A percentile compares a stretch with the other conserved stretches of the same genome.
phyloP scores from a whole-genome alignment of 768 basidiomycete genomes.

The Rhizopogon rudus region DNA sequence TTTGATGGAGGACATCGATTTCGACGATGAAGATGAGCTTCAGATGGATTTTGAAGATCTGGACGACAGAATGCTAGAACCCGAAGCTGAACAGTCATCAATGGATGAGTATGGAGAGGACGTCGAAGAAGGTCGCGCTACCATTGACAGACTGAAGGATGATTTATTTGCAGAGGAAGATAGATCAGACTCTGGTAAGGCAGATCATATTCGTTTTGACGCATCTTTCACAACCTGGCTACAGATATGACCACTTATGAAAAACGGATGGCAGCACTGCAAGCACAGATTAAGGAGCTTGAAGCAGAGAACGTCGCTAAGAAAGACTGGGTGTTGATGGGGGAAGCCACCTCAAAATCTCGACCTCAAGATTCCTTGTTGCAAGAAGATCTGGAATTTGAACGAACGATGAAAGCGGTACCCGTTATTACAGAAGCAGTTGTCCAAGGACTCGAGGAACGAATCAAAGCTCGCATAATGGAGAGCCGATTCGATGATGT shows the following conservation, averaged over 20 bases:
- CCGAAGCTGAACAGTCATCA: slow-evolving; percentile 19
- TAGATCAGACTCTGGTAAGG: not conserved
- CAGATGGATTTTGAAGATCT: slow-evolving; percentile 29
- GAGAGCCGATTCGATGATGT: slow-evolving; percentile 91
- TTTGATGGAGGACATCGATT: slow-evolving; percentile 26
- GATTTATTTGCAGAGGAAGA: slow-evolving; percentile 77
- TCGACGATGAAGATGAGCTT: slow-evolving; percentile 35
- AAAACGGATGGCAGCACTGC: slow-evolving; percentile 67
- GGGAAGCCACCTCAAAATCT: slow-evolving; percentile 78
- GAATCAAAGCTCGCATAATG: slow-evolving; percentile 84
- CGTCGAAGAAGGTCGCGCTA: slow-evolving; percentile 34
- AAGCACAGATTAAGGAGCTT: slow-evolving; percentile 72
- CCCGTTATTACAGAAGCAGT: slow-evolving; percentile 89
- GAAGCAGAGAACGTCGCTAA: slow-evolving; percentile 84
- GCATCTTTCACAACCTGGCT: not conserved
- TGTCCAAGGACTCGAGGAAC: slow-evolving; percentile 78
- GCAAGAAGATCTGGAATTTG: slow-evolving; percentile 94
- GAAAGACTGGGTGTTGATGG: slow-evolving; percentile 92
- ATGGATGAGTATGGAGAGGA: slow-evolving; percentile 22
- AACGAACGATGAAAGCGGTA: slow-evolving; percentile 79
- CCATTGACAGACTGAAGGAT: slow-evolving; percentile 66
- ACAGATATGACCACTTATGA: slow-evolving; percentile 74
- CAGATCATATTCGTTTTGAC: not conserved
- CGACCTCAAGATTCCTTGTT: slow-evolving; percentile 90
- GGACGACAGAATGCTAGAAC: slow-evolving; percentile 28